Evolutionary conservation across 768 basidiomycete species (phyloP), one percentile per base, ranked within the genome.

Genomic region (Termitomyces bulborhizus): DNA sequence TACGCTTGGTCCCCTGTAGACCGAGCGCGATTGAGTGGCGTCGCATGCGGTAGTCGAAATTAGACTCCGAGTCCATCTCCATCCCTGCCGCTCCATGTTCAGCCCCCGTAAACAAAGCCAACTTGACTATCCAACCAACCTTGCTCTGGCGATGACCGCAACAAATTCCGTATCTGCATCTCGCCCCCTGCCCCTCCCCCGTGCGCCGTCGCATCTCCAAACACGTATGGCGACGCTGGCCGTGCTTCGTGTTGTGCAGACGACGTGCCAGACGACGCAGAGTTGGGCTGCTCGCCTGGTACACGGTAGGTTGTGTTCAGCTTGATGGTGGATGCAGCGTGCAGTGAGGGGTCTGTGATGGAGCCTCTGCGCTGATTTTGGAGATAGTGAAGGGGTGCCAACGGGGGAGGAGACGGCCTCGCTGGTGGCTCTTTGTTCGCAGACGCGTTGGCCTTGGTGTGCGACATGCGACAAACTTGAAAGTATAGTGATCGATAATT

Each of bases 281-380:
- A 55, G 31, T 46, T 51, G 13, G 60, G 62, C 42, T 65, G 67
- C 34, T 69, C 67, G 8, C 55, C 36, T 34, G 54, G 61, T 40
- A 61, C 62, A 27, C 66, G 68, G 60, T 65, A 66, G 39, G 24
- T 58, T 43, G 62, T 58, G 63, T 62, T 64, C 32, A 63, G 58
- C 29, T 29, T 29, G 29, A 29, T 29, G 55, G 71, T 72, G 43
- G 29, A 63, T 46, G 50, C 29, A 9, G 84, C 83, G 70, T 89
- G 87, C 48, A 90, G 76, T 41, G 85, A 84, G 3, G 89, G 89
- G 74, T 92, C 90, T 7, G 89, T 89, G 65, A 90, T 86, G 1
- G 90, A 91, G 56, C 88, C 88, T 55, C 88, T 73, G n/a, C 89
- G 81, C 65, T 90, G 90, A 53, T 80, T 88, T 67, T 90, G 88